phyloP scores from a whole-genome alignment of 2,329 filamentous ascomycete species.

The Madurella mycetomatis region DNA sequence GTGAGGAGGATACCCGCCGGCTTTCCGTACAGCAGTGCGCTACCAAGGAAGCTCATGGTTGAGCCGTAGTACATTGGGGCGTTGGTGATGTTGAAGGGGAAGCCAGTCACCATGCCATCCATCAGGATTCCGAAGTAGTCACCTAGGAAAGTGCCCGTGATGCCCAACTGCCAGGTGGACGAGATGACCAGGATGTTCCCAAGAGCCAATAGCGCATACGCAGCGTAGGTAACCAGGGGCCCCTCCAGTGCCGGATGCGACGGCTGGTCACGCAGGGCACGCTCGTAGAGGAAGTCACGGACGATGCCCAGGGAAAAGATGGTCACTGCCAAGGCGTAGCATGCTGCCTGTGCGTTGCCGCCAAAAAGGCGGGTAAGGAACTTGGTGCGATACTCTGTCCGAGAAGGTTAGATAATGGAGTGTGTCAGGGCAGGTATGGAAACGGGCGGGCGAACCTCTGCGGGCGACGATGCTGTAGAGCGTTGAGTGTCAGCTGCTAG shows the following conservation, averaged over 20 bases:
- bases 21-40: conserved; percentile 78
- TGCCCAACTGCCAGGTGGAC: conserved; percentile 85
- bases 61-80: conserved; percentile 97
- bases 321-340: conserved; percentile 80
- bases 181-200: conserved; percentile 84
- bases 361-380: conserved; percentile 81
- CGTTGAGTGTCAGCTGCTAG: conserved; percentile 31
- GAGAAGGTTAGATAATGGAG: conserved; percentile 15
- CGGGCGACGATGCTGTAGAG: conserved; percentile 69
- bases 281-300: conserved; percentile 83
- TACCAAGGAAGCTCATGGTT: conserved; percentile 86
- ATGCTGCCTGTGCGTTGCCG: conserved; percentile 71
- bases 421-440: conserved; percentile 13
- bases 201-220: conserved; percentile 63
- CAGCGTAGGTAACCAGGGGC: conserved; percentile 56
- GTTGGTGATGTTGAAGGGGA: conserved; percentile 88
- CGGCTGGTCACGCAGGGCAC: conserved; percentile 71
- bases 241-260: conserved; percentile 67
- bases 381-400: conserved; percentile 83
- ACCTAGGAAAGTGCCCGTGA: conserved; percentile 93
- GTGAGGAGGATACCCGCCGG: conserved; percentile 80
- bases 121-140: conserved; percentile 99
- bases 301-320: conserved; percentile 92
- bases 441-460: conserved; percentile 53
- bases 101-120: conserved; percentile 89